Evolutionary conservation across 768 basidiomycete genomes (phyloP), one percentile per base, ranked within the genome.

Genomic region (Rhodosporidiobolus sp.): DNA sequence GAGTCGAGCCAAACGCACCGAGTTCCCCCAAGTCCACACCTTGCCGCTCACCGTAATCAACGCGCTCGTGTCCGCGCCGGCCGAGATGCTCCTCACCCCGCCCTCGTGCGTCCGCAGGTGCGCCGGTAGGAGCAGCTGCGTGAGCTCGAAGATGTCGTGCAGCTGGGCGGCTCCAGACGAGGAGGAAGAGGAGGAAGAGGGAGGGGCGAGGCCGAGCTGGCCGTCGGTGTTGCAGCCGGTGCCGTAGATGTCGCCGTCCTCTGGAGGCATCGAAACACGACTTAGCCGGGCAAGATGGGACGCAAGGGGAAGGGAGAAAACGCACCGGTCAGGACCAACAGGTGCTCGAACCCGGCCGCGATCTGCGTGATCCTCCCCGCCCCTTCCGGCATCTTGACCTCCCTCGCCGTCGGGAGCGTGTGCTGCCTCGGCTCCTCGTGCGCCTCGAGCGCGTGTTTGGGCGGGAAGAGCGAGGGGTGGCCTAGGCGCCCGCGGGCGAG

Each of bases 141-240:
- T 56, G 10, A 76, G 59, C 34, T 63, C 9, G 46, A 58, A 63
- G 17, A 73, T 30, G 65, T 76, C 75, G 38, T 17, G 16, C 6
- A 69, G 35, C 6, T 9, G 20, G 7, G 12, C 49, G 10, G 45
- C n/a, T 14, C 14, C 38, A 14, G 38, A 43, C 7, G 38, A 43
- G 7, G 38, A 43, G 7, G 38, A 43, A 14, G 38, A 43, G 28
- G 48, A 30, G 22, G 54, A 20, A 43, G 38, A 20, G 4, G 58
- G 43, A 0, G 35, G 7, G 28, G 55, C 67, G 60, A 75, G 67
- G 1, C 63, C 67, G 38, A 75, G 60, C 50, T 76, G 75, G 11
- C 65, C 67, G 46, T 76, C 75, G 10, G 75, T 76, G 58, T 76
- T 76, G 69, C 75, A 76, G 48, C 75, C 75, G 4, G 75, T 63